Evolutionary conservation across 306 rosid genomes (phyloP).

Genomic region (Glycine latifolia): DNA sequence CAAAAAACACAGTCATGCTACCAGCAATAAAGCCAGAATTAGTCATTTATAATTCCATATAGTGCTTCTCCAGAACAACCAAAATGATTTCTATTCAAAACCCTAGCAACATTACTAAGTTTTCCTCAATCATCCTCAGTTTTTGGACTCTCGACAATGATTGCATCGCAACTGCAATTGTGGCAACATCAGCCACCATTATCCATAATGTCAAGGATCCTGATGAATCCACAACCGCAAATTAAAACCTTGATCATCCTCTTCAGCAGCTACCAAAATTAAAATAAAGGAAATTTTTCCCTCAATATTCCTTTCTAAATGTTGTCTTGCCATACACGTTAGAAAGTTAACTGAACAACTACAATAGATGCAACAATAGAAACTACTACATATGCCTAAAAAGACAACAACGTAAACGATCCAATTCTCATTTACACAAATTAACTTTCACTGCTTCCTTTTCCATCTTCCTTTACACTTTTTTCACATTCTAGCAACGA

Average conservation of each 20-base stretch:
- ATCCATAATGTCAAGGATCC: neutral
- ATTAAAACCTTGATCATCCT: neutral
- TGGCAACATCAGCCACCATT: neutral
- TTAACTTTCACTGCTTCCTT: neutral
- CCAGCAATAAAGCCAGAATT: constrained; percentile 22
- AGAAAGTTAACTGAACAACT: constrained; percentile 10
- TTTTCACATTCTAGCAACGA: neutral
- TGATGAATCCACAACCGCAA: neutral
- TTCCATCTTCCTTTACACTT: neutral
- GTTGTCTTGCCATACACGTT: neutral
- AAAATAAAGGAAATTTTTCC: too few relatives aligned
- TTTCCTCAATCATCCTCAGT: neutral
- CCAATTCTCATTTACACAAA: constrained; percentile 6
- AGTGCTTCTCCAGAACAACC: constrained; percentile 1
- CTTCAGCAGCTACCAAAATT: neutral
- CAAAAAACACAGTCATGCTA: constrained; percentile 12
- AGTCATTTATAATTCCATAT: neutral
- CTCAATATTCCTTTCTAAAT: neutral
- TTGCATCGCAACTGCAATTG: neutral
- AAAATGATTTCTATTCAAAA: neutral
- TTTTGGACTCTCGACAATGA: neutral
- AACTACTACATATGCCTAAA: neutral
- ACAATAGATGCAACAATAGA: constrained; percentile 28
- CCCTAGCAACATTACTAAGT: neutral
- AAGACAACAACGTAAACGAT: constrained; percentile 23